Conservation (phyloP, 306 rosid genomes). For the Lagenaria siceraria region DNA sequence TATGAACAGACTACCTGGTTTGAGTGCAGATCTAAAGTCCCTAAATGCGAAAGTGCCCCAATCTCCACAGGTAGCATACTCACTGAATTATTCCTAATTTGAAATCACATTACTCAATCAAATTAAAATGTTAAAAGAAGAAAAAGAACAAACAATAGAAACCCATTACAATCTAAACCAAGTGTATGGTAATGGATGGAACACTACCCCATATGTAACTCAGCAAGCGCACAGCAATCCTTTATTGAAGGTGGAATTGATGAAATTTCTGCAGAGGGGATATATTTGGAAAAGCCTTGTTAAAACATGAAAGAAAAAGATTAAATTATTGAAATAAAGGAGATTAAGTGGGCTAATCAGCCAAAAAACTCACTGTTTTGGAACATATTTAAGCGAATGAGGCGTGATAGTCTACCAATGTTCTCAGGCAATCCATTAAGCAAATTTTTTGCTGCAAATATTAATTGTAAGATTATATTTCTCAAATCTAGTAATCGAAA, state of each 20-base stretch:
- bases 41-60: conserved; percentile 62
- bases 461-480: conserved; percentile 10
- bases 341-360: neutral
- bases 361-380: conserved; percentile 66
- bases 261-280: conserved; percentile 50
- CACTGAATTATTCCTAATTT: conserved; percentile 58
- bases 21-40: conserved; percentile 83
- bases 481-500: conserved; percentile 9
- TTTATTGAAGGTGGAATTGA: conserved; percentile 64
- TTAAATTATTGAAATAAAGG: neutral
- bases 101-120: conserved; percentile 8
- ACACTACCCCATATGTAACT: conserved; percentile 72
- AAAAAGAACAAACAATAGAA: conserved; percentile 10
- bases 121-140: conserved; percentile 15
- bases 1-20: conserved; percentile 51
- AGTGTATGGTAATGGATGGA: conserved; percentile 22
- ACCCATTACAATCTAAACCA: conserved; percentile 15
- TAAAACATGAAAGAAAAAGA: conserved; percentile 10
- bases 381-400: conserved; percentile 69
- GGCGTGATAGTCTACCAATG: conserved; percentile 68
- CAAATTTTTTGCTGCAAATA: conserved; percentile 66
- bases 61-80: conserved; percentile 59
- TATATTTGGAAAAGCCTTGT: conserved; percentile 8
- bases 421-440: conserved; percentile 53
- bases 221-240: conserved; percentile 62